These are phyloP conservation scores for Raffaelea arxii DNA, from an alignment of 2,329 filamentous ascomycete genomes.

Conservation along the genomic window DNA sequence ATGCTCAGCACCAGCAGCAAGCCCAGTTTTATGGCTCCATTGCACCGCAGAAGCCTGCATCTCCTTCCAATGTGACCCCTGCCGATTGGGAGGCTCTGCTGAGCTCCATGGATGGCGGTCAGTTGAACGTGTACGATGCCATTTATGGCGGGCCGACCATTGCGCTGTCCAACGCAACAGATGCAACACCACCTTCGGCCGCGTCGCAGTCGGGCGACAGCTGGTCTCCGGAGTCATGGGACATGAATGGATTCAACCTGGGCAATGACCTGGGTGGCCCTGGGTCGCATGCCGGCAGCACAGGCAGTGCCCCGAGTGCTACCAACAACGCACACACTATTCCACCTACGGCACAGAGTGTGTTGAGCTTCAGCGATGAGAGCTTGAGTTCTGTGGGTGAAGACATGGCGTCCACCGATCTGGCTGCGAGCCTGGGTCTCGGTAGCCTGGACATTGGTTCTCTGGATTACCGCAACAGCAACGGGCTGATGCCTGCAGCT, in stretches of 20 bases:
- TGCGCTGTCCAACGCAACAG: conserved; percentile 20
- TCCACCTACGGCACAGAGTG: conserved; percentile 38
- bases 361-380: conserved; percentile 47
- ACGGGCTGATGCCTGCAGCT: conserved; percentile 8
- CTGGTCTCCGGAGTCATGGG: conserved; percentile 51
- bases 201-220: conserved; percentile 23
- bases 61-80: conserved; percentile 36
- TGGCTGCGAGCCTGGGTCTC: conserved; percentile 30
- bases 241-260: conserved; percentile 40
- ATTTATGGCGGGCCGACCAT: conserved; percentile 61
- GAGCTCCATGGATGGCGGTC: conserved; percentile 67
- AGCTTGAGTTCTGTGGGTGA: conserved; percentile 44
- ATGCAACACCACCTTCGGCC: conserved; percentile 33
- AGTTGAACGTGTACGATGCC: conserved; percentile 75
- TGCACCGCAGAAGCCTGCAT: conserved; percentile 27
- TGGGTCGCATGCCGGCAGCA: conserved; percentile 3
- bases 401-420: conserved; percentile 35
- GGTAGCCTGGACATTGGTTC: conserved; percentile 29
- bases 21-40: conserved; percentile 23
- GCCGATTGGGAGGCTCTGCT: conserved; percentile 78
- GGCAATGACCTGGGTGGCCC: conserved; percentile 30
- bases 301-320: too few species aligned
- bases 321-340: too few species aligned
- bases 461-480: conserved; percentile 24
- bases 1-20: conserved; percentile 7